Base-by-base conservation (phyloP, 352 stramenopile genomes). In the Phytophthora pini region DNA sequence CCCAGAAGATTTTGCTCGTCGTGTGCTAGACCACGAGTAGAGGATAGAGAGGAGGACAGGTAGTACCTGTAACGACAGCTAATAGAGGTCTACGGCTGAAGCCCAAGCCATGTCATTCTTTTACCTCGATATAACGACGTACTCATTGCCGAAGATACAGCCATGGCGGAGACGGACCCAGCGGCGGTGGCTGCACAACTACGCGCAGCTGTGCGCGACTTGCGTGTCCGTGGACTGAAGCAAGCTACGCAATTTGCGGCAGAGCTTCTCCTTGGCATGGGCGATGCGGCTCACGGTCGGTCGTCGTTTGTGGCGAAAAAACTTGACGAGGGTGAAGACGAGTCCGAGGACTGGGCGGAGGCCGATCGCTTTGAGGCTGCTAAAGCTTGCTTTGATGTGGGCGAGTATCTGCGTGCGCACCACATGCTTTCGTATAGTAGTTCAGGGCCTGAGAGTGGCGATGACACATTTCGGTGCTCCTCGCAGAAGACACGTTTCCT, bases 341-440 rank as follows among this genome's bases (percentile, higher is more conserved):
- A 71, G 1, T 3, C 17, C 13, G 61, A 66, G 9, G 40, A 65
- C 24, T 71, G 46, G 56, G 51, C 63, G 27, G 65, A 72, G 50
- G 56, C 74, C 22, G 77, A 80, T 53, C 75, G 75, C 39, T 88
- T 89, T 49, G 82, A 92, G 43, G 82, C 88, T 12, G 82, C 86
- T 24, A 84, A 72, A 52, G 77, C 82, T 27, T 90, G 71, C 24
- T 88, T 94, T 44, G 88, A 94, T 29, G 61, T 79, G 40, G 76
- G 76, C 49, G 88, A 95, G 68, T 94, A 89, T 45, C 58, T 92
- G n/a, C 84, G 87, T 26, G 82, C 82, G 11, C 72, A 92, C 54
- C 76, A 93, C 31, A 60, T 92, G 48, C 76, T 95, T 17, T 50
- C 24, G 2, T 29, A 48, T 8, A 56, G 26, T 9, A 53, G 32